Conservation (phyloP, 2,329 filamentous ascomycete genomes). For the Colletotrichum noveboracense region DNA sequence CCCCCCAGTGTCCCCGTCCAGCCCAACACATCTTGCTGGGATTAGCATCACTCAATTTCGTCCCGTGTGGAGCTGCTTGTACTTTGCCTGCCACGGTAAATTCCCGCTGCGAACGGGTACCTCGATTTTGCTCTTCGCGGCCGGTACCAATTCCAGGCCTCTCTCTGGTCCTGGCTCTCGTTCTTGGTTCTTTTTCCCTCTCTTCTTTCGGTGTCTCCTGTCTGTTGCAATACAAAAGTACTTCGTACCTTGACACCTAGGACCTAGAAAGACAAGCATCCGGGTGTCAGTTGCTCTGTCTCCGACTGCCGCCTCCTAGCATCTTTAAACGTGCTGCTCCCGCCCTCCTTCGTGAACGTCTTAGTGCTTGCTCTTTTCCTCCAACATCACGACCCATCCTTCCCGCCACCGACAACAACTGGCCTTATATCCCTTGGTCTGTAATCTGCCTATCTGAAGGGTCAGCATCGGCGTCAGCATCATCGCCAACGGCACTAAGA, state of each 20-base stretch:
- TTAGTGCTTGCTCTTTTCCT: not conserved
- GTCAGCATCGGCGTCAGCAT: not conserved
- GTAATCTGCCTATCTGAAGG: not conserved
- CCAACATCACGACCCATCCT: not conserved
- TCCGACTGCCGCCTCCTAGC: not conserved
- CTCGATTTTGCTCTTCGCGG: not conserved
- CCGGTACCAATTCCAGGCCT: not conserved
- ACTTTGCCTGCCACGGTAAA: not conserved
- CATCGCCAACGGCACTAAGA: not conserved
- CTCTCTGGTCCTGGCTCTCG: not conserved
- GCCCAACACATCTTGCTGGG: not conserved
- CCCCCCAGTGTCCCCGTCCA: not conserved
- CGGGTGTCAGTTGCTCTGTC: not conserved
- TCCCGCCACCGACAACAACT: not conserved
- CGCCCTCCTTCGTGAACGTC: not conserved
- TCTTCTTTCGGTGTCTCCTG: not conserved
- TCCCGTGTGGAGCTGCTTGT: slow-evolving; percentile 5
- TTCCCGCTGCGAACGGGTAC: not conserved
- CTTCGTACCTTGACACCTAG: not conserved
- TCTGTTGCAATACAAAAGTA: not conserved
- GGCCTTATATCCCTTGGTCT: not conserved
- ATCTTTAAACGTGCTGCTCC: not conserved
- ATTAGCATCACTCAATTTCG: slow-evolving; percentile 12
- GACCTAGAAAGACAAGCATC: not conserved
- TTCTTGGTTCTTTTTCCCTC: not conserved